A percentile compares a stretch with the other conserved stretches of the same genome.
These are phyloP conservation scores for Chrysanthemum lavandulifolium DNA, from an alignment of 129 eudicot genomes.

Conservation along the genomic window DNA sequence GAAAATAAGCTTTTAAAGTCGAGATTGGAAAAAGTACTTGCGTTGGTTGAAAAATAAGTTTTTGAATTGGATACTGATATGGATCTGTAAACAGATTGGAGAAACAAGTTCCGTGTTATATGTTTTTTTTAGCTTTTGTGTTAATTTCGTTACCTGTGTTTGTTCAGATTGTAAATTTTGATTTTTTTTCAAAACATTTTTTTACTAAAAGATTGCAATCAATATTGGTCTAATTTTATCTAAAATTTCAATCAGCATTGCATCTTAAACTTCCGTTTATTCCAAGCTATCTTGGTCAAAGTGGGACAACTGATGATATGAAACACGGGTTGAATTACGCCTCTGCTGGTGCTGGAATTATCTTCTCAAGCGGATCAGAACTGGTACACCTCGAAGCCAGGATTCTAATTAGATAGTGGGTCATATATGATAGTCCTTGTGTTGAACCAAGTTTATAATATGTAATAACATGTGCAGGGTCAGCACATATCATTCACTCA, in stretches of 20 bases:
- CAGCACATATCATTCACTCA: constrained; percentile 85
- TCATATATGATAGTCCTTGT: neutral
- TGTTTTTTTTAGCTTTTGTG: no score
- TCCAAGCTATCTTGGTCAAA: constrained; percentile 76
- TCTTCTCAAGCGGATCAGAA: constrained; percentile 92
- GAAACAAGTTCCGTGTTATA: no score
- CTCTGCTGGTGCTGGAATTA: constrained; percentile 97
- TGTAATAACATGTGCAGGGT: constrained; percentile 48
- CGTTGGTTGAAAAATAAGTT: no score
- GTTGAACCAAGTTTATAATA: neutral
- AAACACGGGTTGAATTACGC: constrained; percentile 82
- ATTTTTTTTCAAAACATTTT: no score
- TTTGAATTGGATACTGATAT: no score
- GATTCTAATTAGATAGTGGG: constrained; percentile 7
- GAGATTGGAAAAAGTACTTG: no score
- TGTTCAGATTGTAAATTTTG: no score
- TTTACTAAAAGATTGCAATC: no score
- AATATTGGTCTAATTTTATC: no score
- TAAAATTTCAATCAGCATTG: constrained; percentile 42
- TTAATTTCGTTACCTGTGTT: no score
- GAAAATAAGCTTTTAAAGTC: no score
- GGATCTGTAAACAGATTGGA: no score
- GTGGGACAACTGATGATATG: constrained; percentile 64
- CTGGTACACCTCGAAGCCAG: constrained; percentile 44
- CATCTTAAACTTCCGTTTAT: constrained; percentile 76